Evolutionary conservation across 495 filamentous ascomycete species (phyloP).

Genomic region (Venustampulla echinocandica): DNA sequence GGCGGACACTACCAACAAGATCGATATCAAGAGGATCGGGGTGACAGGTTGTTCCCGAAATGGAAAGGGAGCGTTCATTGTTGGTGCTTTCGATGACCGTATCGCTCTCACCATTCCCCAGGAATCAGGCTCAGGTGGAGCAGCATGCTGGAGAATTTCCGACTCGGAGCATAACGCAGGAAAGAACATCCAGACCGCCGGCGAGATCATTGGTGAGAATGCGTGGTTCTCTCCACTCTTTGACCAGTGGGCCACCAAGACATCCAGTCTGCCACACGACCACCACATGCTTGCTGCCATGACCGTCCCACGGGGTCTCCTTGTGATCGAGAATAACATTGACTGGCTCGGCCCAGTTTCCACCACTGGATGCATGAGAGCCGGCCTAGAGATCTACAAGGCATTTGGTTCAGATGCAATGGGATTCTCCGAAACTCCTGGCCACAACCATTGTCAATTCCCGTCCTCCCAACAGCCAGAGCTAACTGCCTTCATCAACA

Average conservation of each 20-base stretch:
- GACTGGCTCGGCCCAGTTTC: slow-evolving; percentile 44
- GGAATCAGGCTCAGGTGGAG: slow-evolving; percentile 41
- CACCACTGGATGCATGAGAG: slow-evolving; percentile 47
- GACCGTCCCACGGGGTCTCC: slow-evolving; percentile 37
- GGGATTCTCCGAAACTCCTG: slow-evolving; percentile 43
- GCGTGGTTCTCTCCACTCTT: slow-evolving; percentile 41
- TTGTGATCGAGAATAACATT: slow-evolving; percentile 45
- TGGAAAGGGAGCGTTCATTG: slow-evolving; percentile 45
- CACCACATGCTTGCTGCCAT: slow-evolving; percentile 42
- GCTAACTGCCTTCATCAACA: slow-evolving; percentile 44
- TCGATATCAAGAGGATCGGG: slow-evolving; percentile 38
- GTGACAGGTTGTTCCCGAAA: slow-evolving; percentile 47
- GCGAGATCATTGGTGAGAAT: slow-evolving; percentile 42
- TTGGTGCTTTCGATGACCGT: slow-evolving; percentile 39
- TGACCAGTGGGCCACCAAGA: slow-evolving; percentile 31
- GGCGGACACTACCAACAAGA: slow-evolving; percentile 31
- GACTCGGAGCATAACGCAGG: slow-evolving; percentile 33
- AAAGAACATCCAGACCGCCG: slow-evolving; percentile 41
- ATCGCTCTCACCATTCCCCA: slow-evolving; percentile 45
- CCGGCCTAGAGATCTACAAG: slow-evolving; percentile 40
- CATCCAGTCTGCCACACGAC: slow-evolving; percentile 35
- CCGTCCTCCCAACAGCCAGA: slow-evolving; percentile 39
- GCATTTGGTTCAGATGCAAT: slow-evolving; percentile 39
- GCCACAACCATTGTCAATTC: slow-evolving; percentile 46
- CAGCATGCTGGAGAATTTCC: slow-evolving; percentile 44